A percentile compares a stretch with the other conserved stretches of the same genome.
These are phyloP conservation scores for Stenogyne calaminthoides DNA, from an alignment of 305 asterid genomes.

Conservation along the genomic window DNA sequence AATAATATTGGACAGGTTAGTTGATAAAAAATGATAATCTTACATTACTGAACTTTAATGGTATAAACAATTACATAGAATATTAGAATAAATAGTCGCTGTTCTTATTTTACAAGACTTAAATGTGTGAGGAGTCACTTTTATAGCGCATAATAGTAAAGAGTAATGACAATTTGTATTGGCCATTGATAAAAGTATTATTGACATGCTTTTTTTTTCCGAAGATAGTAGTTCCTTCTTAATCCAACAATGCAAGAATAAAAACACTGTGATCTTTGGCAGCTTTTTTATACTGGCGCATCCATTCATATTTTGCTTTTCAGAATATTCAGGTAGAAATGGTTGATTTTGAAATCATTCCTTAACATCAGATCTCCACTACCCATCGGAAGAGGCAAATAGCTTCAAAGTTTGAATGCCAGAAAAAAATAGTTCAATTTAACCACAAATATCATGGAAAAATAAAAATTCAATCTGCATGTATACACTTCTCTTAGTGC, in stretches of 20 bases:
- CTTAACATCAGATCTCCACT: not conserved
- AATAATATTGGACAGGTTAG: slow-evolving; percentile 91
- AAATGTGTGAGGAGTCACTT: not conserved
- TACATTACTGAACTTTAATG: not conserved
- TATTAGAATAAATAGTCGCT: not conserved
- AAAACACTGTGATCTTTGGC: not conserved
- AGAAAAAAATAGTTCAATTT: not conserved
- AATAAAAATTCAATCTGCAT: not conserved
- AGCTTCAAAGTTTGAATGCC: slow-evolving; percentile 1
- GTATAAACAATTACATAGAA: not conserved
- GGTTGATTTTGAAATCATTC: not conserved
- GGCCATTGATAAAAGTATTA: not conserved
- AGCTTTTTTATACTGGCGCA: not conserved
- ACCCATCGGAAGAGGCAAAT: not conserved
- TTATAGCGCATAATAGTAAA: not conserved
- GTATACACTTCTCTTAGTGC: not conserved
- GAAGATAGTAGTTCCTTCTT: not conserved
- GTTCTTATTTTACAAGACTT: not conserved
- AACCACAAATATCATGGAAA: not conserved
- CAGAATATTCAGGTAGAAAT: not conserved
- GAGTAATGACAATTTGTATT: not conserved
- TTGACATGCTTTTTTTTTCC: not conserved
- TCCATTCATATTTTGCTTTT: not conserved
- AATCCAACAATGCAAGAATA: not conserved
- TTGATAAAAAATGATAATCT: not conserved